A percentile compares a stretch with the other conserved stretches of the same genome.
phyloP scores from a whole-genome alignment of 2,329 filamentous ascomycete genomes.

The Raffaelea albimanens region DNA sequence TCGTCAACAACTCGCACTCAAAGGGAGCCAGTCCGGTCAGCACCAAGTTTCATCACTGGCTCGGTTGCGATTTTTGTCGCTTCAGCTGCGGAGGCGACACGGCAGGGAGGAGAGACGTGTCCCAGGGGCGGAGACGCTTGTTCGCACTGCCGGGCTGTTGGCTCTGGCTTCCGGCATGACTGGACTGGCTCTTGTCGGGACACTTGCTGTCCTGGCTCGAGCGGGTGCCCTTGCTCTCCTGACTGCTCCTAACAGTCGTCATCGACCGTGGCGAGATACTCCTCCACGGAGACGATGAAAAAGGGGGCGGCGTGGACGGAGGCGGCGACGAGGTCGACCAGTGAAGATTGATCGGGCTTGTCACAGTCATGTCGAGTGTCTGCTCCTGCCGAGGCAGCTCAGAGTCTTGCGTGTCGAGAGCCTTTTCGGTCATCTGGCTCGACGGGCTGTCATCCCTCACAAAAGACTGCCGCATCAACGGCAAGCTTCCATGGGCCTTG shows the following conservation, averaged over 20 bases:
- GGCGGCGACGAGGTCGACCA: neutral
- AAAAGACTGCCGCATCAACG: too few species aligned
- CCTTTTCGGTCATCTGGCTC: too few species aligned
- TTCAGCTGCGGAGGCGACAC: constrained; percentile 11
- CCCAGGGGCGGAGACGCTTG: neutral
- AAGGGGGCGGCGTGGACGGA: neutral
- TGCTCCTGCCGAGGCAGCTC: too few species aligned
- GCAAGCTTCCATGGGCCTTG: too few species aligned
- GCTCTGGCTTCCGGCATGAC: neutral
- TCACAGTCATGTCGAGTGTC: neutral
- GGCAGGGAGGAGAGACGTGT: neutral
- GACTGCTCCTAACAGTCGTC: neutral
- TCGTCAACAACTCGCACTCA: too few species aligned
- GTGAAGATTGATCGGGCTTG: neutral
- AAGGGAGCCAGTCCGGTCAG: too few species aligned
- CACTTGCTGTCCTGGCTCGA: too few species aligned
- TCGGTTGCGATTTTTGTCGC: neutral
- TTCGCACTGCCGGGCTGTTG: neutral
- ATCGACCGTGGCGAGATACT: too few species aligned
- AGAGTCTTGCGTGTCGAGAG: too few species aligned
- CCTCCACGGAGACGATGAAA: neutral
- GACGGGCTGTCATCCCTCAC: too few species aligned
- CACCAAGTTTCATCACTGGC: too few species aligned
- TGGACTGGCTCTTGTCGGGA: neutral
- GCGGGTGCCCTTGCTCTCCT: neutral